Base-by-base conservation (phyloP, 176 grass and related monocot species). In the Eleusine coracana region DNA sequence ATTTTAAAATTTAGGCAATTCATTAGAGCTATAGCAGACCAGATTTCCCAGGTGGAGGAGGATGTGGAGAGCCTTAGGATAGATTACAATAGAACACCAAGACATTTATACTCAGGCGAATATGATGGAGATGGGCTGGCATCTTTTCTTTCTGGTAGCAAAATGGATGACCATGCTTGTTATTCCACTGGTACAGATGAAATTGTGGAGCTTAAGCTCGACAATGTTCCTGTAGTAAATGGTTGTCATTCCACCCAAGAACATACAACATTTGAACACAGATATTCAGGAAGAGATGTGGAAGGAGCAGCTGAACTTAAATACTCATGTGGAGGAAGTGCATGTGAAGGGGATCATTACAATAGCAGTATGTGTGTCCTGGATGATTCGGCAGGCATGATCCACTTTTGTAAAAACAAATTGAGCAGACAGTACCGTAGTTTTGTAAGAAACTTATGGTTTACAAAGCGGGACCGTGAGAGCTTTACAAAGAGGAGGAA, bases 1-100 rank as follows among this genome's bases (percentile, higher is more conserved):
- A 91, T 97, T 48, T 94, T 76, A 27, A 93, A 97, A 79, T 97
- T 97, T 44, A 90, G 88, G 70, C 89, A 97, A 73, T 97, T 97
- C 68, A 91, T 92, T 70, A 85, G 74, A 79, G 94, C 94, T 75
- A 86, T 94, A 82, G 78, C 75, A 3, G 89, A 86, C 71, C 94
- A 97, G 74, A 90, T 97, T 86, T 52, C 51, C 75, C 86, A 84
- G 73, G 85, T 94, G 27, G 85, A 94, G 85, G 86, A 76, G 86
- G 88, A 56, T 63, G 48, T 97, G 64, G 54, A 91, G 51, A 64
- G 64, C 71, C 87, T 84, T 70, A 83, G 77, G 36, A 54, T 77
- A 64, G 74, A 85, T 86, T 79, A 61, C 28, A 86, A 39, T 65
- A 86, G 73, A 86, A 94, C 56, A 59, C 90, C 85, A 50, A 73